These are phyloP conservation scores for Diaporthe capsici DNA, from an alignment of 2,329 filamentous ascomycete genomes.

Conservation along the genomic window DNA sequence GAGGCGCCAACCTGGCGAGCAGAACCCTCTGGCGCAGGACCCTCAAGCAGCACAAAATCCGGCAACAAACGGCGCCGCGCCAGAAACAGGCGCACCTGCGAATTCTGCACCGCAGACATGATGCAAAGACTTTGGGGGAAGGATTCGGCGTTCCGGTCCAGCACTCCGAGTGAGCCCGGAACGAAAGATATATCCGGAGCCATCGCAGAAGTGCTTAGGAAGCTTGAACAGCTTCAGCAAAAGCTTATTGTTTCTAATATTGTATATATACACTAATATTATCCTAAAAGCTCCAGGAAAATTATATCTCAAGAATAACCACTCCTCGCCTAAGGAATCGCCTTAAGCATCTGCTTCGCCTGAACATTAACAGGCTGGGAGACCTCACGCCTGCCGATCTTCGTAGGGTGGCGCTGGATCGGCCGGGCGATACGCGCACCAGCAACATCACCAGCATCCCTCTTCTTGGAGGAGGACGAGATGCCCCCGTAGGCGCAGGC, in stretches of 20 bases:
- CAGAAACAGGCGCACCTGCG: background rate
- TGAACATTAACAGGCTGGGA: background rate
- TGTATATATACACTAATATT: conserved; percentile 20
- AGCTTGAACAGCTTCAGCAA: background rate
- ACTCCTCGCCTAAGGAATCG: conserved; percentile 14
- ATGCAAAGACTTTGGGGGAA: background rate
- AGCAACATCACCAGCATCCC: conserved; percentile 16
- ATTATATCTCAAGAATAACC: background rate
- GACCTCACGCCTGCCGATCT: background rate
- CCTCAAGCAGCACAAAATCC: conserved; percentile 15
- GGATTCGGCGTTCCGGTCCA: background rate
- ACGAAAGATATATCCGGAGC: background rate
- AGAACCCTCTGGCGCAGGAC: conserved; percentile 6
- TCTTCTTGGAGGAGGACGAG: background rate
- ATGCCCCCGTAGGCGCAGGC: conserved; percentile 57
- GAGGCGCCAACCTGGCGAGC: background rate
- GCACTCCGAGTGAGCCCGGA: background rate
- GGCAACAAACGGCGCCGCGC: background rate
- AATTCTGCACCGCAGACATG: conserved; percentile 2
- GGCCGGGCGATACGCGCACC: background rate
- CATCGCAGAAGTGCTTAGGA: background rate
- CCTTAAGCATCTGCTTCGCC: conserved; percentile 36
- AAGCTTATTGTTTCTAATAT: background rate
- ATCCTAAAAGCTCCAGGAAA: background rate
- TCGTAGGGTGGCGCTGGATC: background rate